Evolutionary conservation across 768 basidiomycete genomes (phyloP), one percentile per base, ranked within the genome.

Genomic region (Phanerochaete sordida): DNA sequence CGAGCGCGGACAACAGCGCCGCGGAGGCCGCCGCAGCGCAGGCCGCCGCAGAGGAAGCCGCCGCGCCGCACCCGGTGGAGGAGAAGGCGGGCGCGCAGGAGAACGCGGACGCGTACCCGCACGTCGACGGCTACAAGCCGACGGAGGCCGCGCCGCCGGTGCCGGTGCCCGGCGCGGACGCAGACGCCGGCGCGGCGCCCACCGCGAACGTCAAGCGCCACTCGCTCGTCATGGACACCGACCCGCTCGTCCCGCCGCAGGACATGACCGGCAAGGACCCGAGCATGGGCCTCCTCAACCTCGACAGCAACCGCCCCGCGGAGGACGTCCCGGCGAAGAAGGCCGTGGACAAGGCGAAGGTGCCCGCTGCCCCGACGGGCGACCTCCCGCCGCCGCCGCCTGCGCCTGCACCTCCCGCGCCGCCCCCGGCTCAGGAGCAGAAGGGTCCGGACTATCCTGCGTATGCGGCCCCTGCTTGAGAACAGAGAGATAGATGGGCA

Each of bases 251-350:
- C 27, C 60, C 64, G 44, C 54, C 59, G 35, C 53, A 60, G 27
- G 64, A 63, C 59, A 56, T 49, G 28, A 45, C 60, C n/a, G 57
- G 39, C 51, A 51, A 56, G 54, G 69, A 68, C 59, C 58, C 50
- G 23, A 39, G 50, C 19, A 60, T 62, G 45, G 69, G 67, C 35
- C 9, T 70, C n/a, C 9, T 70, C 16, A 64, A 70, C 60, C 2
- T 70, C 51, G 69, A 70, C 64, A 70, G 69, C 64, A 67, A 70
- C 67, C 65, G 50, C 26, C 47, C 59, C n/a, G 51, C 62, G 12
- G 52, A 57, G 12, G 27, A 26, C 3, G 33, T 24, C 26, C 21
- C 53, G 11, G 19, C 46, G 24, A 53, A 51, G 58, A 15, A 16
- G 43, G 58, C 47, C 1, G 19, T 1, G n/a, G n/a, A n/a, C n/a